Evolutionary conservation across 352 stramenopile species (phyloP).

Genomic region (Pythium volutum): DNA sequence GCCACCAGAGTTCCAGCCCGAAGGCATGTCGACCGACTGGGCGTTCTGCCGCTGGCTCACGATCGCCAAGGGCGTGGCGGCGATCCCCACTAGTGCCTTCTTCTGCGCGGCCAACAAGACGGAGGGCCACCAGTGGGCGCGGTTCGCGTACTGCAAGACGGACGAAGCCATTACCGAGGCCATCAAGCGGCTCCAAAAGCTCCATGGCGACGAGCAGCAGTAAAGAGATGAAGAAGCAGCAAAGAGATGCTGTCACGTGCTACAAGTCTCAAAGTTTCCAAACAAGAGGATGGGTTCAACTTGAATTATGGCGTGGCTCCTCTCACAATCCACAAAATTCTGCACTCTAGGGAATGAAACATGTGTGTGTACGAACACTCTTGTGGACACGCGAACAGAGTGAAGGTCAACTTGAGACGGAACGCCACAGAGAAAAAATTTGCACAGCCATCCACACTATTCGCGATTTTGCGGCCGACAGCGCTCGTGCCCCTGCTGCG

Average conservation of each 20-base stretch:
- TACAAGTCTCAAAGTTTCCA: too few relatives aligned
- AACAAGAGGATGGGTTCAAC: background rate
- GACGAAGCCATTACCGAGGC: constrained; percentile 90
- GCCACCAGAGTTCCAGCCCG: constrained; percentile 41
- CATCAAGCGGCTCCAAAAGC: constrained; percentile 53
- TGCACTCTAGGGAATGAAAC: background rate
- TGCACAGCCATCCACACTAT: background rate
- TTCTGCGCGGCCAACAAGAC: constrained; percentile 83
- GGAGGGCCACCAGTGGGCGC: constrained; percentile 69
- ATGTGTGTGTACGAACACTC: background rate
- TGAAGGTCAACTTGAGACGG: background rate
- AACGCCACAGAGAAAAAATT: constrained; percentile 9
- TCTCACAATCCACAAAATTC: background rate
- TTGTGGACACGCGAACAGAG: too few relatives aligned
- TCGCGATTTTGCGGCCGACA: background rate
- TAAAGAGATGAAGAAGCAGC: too few relatives aligned
- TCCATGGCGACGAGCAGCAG: background rate
- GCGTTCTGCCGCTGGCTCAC: constrained; percentile 92
- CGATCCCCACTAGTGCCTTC: constrained; percentile 92
- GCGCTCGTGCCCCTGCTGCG: background rate
- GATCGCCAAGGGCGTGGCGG: constrained; percentile 86
- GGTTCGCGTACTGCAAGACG: constrained; percentile 97
- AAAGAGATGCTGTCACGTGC: too few relatives aligned
- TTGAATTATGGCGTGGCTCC: background rate
- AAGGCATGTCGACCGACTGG: constrained; percentile 85